Conservation (phyloP, 495 filamentous ascomycete genomes). For the Penicillium roqueforti region DNA sequence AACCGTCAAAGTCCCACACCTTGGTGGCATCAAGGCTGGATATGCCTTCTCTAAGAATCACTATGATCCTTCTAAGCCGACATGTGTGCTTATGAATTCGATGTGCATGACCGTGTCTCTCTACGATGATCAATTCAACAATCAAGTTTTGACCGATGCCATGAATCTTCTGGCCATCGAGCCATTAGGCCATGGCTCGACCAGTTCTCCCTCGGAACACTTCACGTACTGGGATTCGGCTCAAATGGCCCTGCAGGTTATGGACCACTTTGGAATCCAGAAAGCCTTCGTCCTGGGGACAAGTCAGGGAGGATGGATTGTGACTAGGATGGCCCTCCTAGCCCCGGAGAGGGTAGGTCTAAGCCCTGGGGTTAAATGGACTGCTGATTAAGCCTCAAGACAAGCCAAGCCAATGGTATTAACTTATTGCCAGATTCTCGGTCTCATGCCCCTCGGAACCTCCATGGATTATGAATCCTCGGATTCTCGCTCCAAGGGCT, state of each 20-base stretch:
- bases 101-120: conserved; percentile 12
- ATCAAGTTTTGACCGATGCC: conserved; percentile 38
- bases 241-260: conserved; percentile 45
- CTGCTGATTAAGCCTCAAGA: background rate
- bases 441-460: conserved; percentile 57
- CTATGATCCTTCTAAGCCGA: conserved; percentile 53
- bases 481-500: conserved; percentile 50
- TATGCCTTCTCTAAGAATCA: conserved; percentile 42
- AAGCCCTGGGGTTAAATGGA: background rate
- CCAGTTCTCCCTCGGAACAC: conserved; percentile 37
- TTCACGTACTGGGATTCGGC: conserved; percentile 57
- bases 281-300: conserved; percentile 61
- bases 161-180: conserved; percentile 54
- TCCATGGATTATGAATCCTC: conserved; percentile 59
- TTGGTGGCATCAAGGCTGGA: conserved; percentile 52
- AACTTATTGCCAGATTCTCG: conserved; percentile 43
- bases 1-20: conserved; percentile 49
- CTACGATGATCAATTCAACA: conserved; percentile 48
- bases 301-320: conserved; percentile 64
- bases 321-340: conserved; percentile 56
- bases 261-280: conserved; percentile 51
- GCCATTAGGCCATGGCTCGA: conserved; percentile 53
- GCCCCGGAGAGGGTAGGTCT: conserved; percentile 50
- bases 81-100: conserved; percentile 31
- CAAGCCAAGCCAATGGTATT: background rate